These are phyloP conservation scores for Tieghemostelium lacteum DNA, from an alignment of 78 protist genomes.

Conservation along the genomic window DNA sequence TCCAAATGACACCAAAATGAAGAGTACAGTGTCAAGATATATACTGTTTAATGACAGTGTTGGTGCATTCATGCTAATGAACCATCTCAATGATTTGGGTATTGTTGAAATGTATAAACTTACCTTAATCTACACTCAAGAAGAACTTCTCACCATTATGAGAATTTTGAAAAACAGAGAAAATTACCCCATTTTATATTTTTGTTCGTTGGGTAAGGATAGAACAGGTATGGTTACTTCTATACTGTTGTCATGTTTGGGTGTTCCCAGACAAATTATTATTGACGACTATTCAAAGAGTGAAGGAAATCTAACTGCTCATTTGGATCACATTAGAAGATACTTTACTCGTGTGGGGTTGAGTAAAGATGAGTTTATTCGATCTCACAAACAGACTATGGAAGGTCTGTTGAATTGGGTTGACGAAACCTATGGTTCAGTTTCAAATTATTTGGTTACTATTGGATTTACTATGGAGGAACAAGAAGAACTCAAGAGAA, in stretches of 20 bases:
- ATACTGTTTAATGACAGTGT: constrained; percentile 52
- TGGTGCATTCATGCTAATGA: constrained; percentile 69
- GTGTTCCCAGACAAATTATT: constrained; percentile 31
- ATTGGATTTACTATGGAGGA: constrained; percentile 57
- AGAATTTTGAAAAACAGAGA: constrained; percentile 55
- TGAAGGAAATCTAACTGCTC: constrained; percentile 17
- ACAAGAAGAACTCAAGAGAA: constrained; percentile 46
- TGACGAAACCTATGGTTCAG: constrained; percentile 38
- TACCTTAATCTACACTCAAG: constrained; percentile 54
- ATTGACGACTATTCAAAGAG: constrained; percentile 56
- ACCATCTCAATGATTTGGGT: constrained; percentile 58
- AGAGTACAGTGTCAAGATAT: constrained; percentile 57
- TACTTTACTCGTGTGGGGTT: constrained; percentile 62
- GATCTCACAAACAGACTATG: constrained; percentile 33
- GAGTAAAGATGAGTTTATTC: constrained; percentile 56
- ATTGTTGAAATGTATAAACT: constrained; percentile 58
- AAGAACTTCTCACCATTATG: constrained; percentile 53
- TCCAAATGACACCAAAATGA: constrained; percentile 64
- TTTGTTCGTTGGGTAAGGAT: constrained; percentile 71
- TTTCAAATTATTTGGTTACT: constrained; percentile 19
- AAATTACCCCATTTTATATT: constrained; percentile 65
- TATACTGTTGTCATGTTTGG: constrained; percentile 15
- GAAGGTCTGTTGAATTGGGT: constrained; percentile 53
- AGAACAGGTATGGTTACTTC: constrained; percentile 61
- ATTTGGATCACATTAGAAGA: constrained; percentile 38